These are phyloP conservation scores for Glycine latifolia DNA, from an alignment of 306 rosid genomes.

Conservation along the genomic window DNA sequence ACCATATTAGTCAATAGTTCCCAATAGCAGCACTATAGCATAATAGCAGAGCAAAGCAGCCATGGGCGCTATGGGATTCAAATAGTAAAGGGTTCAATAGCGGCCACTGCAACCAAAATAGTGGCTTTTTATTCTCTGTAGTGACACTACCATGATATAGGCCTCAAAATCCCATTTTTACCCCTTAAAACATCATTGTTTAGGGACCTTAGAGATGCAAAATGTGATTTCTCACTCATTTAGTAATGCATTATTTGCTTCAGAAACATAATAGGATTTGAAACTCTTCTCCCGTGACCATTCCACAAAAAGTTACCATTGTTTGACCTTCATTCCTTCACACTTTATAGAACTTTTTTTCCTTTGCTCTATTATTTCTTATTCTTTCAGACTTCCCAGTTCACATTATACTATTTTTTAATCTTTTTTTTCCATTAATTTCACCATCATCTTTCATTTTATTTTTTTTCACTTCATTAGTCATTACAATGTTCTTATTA, in stretches of 20 bases:
- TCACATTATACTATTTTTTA: too few species aligned
- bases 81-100: neutral
- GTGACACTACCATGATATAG: neutral
- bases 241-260: constrained; percentile 7
- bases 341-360: too few species aligned
- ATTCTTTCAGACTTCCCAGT: too few species aligned
- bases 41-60: neutral
- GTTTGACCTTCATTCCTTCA: too few species aligned
- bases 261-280: neutral
- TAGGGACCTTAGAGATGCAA: neutral
- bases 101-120: neutral
- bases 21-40: neutral
- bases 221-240: neutral
- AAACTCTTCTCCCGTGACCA: neutral
- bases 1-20: neutral
- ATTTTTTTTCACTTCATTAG: too few species aligned
- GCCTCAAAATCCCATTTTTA: neutral
- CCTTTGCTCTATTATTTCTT: too few species aligned
- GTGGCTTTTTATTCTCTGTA: neutral
- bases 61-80: neutral
- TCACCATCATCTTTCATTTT: too few species aligned
- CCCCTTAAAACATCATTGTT: neutral
- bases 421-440: too few species aligned
- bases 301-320: neutral
- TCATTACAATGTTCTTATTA: too few species aligned